Evolutionary conservation across 1,139 yeast genomes (phyloP).

Genomic region (Arxiozyma slooffiae): DNA sequence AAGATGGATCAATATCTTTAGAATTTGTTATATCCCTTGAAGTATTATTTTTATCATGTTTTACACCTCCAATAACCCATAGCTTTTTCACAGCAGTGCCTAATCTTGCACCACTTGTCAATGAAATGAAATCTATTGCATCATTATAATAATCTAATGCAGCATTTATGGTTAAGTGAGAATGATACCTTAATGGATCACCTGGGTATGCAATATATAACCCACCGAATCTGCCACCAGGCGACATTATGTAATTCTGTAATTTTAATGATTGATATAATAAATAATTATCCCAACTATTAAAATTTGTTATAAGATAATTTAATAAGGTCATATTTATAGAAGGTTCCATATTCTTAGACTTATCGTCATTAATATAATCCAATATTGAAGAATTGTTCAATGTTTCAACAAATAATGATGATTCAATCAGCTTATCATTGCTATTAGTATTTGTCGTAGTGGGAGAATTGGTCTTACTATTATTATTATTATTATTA

Average conservation of each 20-base stretch:
- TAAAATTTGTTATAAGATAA: conserved; percentile 5
- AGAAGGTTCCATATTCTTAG: neutral
- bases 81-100: conserved; percentile 90
- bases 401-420: conserved; percentile 18
- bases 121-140: conserved; percentile 43
- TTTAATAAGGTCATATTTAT: neutral
- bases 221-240: conserved; percentile 89
- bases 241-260: conserved; percentile 38
- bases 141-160: conserved; percentile 38
- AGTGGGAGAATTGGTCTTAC: too few relatives aligned
- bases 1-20: neutral
- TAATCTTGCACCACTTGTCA: conserved; percentile 76
- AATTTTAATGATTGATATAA: conserved; percentile 14
- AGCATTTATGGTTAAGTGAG: conserved; percentile 67
- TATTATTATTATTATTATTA: too few relatives aligned
- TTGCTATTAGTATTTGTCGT: neutral
- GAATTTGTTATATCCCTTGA: neutral
- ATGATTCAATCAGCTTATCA: conserved; percentile 15
- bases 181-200: conserved; percentile 83
- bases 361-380: neutral
- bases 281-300: conserved; percentile 12
- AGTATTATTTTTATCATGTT: conserved; percentile 11
- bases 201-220: conserved; percentile 87
- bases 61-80: conserved; percentile 54
- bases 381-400: conserved; percentile 10